Evolutionary conservation across 768 basidiomycete genomes (phyloP).

Genomic region (Naematelia aurantialba): DNA sequence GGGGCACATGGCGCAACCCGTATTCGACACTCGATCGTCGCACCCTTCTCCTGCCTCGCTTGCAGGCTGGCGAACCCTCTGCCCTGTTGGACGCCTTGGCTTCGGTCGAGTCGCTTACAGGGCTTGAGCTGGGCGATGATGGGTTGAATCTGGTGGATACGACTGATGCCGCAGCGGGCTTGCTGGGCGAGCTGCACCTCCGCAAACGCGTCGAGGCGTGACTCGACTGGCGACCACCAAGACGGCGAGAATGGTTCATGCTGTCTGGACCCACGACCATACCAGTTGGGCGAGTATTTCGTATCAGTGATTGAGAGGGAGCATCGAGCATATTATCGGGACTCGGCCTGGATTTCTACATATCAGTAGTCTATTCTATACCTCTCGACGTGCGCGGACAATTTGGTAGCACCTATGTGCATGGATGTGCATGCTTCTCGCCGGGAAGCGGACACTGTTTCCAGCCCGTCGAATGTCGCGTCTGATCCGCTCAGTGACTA

Average conservation of each 20-base stretch:
- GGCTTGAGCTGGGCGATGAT: background rate
- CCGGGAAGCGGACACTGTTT: background rate
- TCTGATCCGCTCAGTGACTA: too few relatives aligned
- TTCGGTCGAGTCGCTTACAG: background rate
- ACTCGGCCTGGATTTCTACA: background rate
- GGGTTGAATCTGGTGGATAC: background rate
- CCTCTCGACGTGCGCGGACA: background rate
- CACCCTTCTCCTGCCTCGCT: constrained; percentile 1
- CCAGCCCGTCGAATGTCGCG: too few relatives aligned
- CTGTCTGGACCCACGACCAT: background rate
- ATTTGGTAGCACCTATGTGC: background rate
- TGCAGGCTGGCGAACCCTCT: background rate
- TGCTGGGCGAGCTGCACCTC: background rate
- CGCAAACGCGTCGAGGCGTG: background rate
- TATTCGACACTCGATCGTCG: background rate
- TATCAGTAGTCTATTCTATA: background rate
- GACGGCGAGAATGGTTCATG: background rate
- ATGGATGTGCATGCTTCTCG: background rate
- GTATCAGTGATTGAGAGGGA: background rate
- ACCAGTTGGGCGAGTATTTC: background rate
- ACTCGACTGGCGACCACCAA: background rate
- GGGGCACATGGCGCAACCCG: background rate
- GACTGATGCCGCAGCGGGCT: background rate
- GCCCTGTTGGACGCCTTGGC: background rate
- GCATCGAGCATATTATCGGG: background rate